A percentile compares a stretch with the other conserved stretches of the same genome.
Conservation (phyloP, 805 yeast species). For the Saturnispora kantuleensis region DNA sequence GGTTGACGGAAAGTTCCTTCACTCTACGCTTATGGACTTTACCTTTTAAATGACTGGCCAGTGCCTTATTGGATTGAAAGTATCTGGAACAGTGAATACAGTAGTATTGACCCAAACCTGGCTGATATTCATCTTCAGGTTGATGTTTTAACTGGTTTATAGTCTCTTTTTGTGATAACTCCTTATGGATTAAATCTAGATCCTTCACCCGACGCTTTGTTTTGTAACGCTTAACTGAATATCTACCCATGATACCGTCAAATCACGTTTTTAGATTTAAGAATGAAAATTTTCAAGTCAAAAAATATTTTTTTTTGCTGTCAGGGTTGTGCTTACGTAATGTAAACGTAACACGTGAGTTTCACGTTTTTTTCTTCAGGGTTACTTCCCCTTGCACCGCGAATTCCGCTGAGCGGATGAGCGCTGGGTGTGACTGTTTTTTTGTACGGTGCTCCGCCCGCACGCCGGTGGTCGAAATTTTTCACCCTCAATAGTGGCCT, state of each 20-base stretch:
- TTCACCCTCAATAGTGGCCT: no score
- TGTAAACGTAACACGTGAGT: not conserved
- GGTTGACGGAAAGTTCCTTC: constrained; percentile 62
- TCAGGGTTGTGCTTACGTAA: not conserved
- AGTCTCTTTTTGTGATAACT: constrained; percentile 54
- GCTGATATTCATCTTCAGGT: constrained; percentile 77
- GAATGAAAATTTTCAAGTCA: not conserved
- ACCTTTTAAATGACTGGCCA: constrained; percentile 60
- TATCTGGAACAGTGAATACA: constrained; percentile 93
- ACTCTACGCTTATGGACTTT: constrained; percentile 84
- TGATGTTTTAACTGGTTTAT: constrained; percentile 65
- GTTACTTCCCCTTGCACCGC: constrained; percentile 2
- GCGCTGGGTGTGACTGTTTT: constrained; percentile 1
- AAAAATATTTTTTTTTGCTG: not conserved
- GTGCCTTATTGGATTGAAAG: constrained; percentile 67
- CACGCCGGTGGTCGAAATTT: no score
- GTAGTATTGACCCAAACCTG: constrained; percentile 92
- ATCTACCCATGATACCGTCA: constrained; percentile 59
- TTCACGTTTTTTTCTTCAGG: constrained; percentile 2
- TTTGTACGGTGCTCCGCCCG: not conserved
- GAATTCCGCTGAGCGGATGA: not conserved
- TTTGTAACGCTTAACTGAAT: constrained; percentile 77
- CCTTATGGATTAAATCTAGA: constrained; percentile 72
- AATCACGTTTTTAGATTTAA: not conserved
- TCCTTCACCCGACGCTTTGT: constrained; percentile 83